These are phyloP conservation scores for Wickerhamiella cacticola DNA, from an alignment of 805 yeast species.

Conservation along the genomic window DNA sequence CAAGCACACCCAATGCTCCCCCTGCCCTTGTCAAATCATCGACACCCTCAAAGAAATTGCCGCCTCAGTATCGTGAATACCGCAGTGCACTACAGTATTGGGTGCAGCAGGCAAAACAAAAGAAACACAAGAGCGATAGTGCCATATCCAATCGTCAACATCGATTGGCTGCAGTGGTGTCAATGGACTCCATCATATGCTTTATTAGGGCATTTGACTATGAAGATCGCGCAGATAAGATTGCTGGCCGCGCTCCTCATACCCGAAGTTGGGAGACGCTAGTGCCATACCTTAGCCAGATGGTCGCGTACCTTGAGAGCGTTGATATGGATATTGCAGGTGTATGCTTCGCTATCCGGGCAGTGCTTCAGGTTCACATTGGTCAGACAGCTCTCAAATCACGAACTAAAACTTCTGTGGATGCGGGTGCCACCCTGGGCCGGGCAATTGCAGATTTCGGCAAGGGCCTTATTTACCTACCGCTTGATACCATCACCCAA, in stretches of 20 bases:
- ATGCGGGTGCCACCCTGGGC: not conserved
- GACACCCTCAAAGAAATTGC: slow-evolving; percentile 9
- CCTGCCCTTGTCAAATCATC: too few species aligned
- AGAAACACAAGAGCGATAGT: slow-evolving; percentile 33
- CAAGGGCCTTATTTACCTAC: slow-evolving; percentile 23
- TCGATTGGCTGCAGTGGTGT: slow-evolving; percentile 28
- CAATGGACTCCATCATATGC: slow-evolving; percentile 33
- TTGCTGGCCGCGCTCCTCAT: slow-evolving; percentile 22
- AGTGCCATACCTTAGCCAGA: slow-evolving; percentile 26
- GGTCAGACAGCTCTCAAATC: slow-evolving; percentile 12
- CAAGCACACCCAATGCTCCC: too few species aligned
- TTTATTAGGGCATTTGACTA: slow-evolving; percentile 32
- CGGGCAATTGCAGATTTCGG: slow-evolving; percentile 24
- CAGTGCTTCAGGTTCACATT: slow-evolving; percentile 24
- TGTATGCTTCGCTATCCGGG: slow-evolving; percentile 26
- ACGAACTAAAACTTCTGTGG: slow-evolving; percentile 8
- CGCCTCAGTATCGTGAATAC: slow-evolving; percentile 22
- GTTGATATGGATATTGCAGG: slow-evolving; percentile 25
- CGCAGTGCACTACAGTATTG: slow-evolving; percentile 28
- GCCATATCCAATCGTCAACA: slow-evolving; percentile 24
- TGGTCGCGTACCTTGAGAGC: slow-evolving; percentile 22
- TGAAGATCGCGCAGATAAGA: slow-evolving; percentile 29
- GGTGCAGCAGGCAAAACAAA: slow-evolving; percentile 30
- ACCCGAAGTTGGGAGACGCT: slow-evolving; percentile 31
- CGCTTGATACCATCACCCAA: slow-evolving; percentile 16